These are phyloP conservation scores for Boletus rubescentipes DNA, from an alignment of 768 basidiomycete species.

Conservation along the genomic window DNA sequence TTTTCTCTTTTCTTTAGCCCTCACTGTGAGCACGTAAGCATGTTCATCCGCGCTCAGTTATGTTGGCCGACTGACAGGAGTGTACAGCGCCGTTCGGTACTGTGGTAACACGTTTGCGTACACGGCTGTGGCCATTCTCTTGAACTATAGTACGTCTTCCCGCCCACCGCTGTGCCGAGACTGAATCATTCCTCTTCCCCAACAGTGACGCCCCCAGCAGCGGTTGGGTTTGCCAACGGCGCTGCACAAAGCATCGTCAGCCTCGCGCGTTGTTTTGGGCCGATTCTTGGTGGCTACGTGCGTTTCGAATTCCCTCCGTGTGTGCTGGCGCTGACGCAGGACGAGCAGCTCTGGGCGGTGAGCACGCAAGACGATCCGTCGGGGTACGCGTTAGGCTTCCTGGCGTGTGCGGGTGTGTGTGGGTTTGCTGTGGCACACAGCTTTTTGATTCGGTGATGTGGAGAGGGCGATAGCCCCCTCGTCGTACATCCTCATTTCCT, in stretches of 20 bases:
- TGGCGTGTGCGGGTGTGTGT: slow-evolving; percentile 62
- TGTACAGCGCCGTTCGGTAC: slow-evolving; percentile 74
- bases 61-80: not conserved
- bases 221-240: slow-evolving; percentile 91
- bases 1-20: slow-evolving; percentile 40
- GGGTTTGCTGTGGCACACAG: slow-evolving; percentile 65
- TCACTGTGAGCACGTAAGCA: slow-evolving; percentile 80
- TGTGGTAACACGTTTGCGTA: slow-evolving; percentile 88
- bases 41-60: not conserved
- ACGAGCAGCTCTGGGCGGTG: slow-evolving; percentile 63
- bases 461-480: slow-evolving; percentile 3
- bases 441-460: slow-evolving; percentile 72
- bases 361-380: slow-evolving; percentile 67
- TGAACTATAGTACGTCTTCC: slow-evolving; percentile 72
- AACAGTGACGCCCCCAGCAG: slow-evolving; percentile 85
- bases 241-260: slow-evolving; percentile 95
- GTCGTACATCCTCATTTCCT: not conserved
- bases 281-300: slow-evolving; percentile 82
- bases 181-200: not conserved
- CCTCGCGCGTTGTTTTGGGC: slow-evolving; percentile 87
- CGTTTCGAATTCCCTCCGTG: slow-evolving; percentile 1
- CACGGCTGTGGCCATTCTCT: slow-evolving; percentile 84
- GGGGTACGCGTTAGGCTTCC: slow-evolving; percentile 75
- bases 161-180: not conserved
- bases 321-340: not conserved